These are phyloP conservation scores for Terana coerulea DNA, from an alignment of 768 basidiomycete species.

Conservation along the genomic window DNA sequence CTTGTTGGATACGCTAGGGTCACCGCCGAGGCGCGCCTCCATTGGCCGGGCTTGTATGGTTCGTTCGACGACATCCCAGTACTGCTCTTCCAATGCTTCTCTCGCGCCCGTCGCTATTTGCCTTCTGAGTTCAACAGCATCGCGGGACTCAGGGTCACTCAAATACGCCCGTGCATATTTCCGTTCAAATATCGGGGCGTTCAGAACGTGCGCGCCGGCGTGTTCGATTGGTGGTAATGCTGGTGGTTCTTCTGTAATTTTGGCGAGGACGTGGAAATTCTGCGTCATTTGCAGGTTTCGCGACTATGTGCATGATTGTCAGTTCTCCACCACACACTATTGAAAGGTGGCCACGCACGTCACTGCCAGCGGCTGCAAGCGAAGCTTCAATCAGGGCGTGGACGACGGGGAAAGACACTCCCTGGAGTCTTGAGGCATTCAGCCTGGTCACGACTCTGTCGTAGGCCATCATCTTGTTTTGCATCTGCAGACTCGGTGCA, in stretches of 20 bases:
- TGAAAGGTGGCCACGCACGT: slow-evolving; percentile 38
- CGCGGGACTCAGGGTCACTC: slow-evolving; percentile 57
- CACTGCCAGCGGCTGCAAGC: slow-evolving; percentile 48
- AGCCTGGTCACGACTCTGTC: slow-evolving; percentile 77
- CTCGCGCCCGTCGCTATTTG: slow-evolving; percentile 77
- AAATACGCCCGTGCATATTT: slow-evolving; percentile 81
- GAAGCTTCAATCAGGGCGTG: slow-evolving; percentile 71
- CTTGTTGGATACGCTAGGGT: slow-evolving; percentile 86
- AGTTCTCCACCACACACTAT: not conserved
- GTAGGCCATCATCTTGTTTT: slow-evolving; percentile 95
- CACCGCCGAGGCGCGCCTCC: slow-evolving; percentile 87
- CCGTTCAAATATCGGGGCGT: slow-evolving; percentile 74
- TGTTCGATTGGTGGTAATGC: slow-evolving; percentile 74
- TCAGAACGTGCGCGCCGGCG: slow-evolving; percentile 77
- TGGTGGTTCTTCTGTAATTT: slow-evolving; percentile 76
- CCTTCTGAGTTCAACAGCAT: slow-evolving; percentile 58
- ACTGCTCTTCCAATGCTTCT: slow-evolving; percentile 85
- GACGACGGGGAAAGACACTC: slow-evolving; percentile 71
- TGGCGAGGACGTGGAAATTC: slow-evolving; percentile 68
- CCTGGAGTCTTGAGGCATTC: slow-evolving; percentile 68
- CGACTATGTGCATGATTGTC: slow-evolving; percentile 24
- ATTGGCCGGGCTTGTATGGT: slow-evolving; percentile 77
- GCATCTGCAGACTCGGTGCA: slow-evolving; percentile 71
- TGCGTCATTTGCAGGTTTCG: slow-evolving; percentile 59
- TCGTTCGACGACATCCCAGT: slow-evolving; percentile 78